Evolutionary conservation across 495 filamentous ascomycete genomes (phyloP).

Genomic region (Xylaria sp.): DNA sequence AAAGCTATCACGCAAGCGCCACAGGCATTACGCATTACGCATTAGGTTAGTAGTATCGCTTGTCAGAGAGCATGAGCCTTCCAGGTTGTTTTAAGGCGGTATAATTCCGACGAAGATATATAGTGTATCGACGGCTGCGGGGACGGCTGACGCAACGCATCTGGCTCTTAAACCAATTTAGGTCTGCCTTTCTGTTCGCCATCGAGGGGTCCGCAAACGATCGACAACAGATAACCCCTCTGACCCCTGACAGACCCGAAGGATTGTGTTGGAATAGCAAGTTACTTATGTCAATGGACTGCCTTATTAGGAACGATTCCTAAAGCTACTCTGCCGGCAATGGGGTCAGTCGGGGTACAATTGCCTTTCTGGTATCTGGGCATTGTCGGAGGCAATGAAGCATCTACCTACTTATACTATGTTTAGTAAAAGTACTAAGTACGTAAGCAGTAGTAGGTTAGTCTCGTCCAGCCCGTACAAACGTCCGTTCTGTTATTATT

Average conservation of each 20-base stretch:
- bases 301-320: constrained; percentile 14
- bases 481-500: not conserved
- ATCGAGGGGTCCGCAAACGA: not conserved
- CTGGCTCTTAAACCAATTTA: not conserved
- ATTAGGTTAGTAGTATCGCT: not conserved
- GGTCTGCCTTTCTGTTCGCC: not conserved
- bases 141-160: constrained; percentile 13
- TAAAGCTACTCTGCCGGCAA: constrained; percentile 1
- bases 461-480: not conserved
- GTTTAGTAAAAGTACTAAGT: constrained; percentile 5
- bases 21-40: not conserved
- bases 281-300: not conserved
- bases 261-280: constrained; percentile 11
- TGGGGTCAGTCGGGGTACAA: constrained; percentile 2
- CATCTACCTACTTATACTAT: not conserved
- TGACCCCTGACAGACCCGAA: constrained; percentile 2
- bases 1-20: not conserved
- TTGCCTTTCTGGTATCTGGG: constrained; percentile 15
- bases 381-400: not conserved
- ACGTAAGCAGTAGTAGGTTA: constrained; percentile 8
- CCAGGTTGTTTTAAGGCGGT: not conserved
- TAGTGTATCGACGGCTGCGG: not conserved
- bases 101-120: not conserved
- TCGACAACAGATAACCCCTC: constrained; percentile 11
- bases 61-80: not conserved